Base-by-base conservation (phyloP, 768 basidiomycete species). In the Lactifluus hygrophoroides region DNA sequence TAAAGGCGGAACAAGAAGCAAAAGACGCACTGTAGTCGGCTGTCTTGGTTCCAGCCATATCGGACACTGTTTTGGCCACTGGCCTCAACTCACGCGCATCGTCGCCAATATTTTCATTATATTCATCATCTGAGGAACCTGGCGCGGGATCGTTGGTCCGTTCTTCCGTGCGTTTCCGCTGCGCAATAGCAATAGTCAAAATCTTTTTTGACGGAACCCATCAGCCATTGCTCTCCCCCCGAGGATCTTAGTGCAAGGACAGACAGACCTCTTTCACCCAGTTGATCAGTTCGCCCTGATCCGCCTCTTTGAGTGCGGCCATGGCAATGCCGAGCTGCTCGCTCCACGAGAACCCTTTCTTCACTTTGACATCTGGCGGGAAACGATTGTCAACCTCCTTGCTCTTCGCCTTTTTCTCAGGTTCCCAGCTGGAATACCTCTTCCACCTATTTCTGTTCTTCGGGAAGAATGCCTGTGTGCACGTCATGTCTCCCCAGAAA, bases 371-470 rank as follows among this genome's bases (percentile, higher is more conserved):
- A 51, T 94, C 93, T 14, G 75, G 78, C 38, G 83, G 79, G 68
- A 77, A 77, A 49, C 71, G 69, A 13, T 68, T 73, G 62, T 81
- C 80, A 50, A 69, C 69, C 49, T 75, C 72, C 40, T 67, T 66
- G 55, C 72, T 73, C 52, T 69, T 69, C 68, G 64, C 73, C 65
- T 72, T 84, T 62, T 63, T 64, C 38, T 76, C 75, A 0, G 85
- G 84, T 71, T 86, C 78, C 81, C 83, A 86, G 64, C 84, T 88
- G 8, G 89, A 90, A 68, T 79, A 88, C 65, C 83, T 81, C 71
- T 93, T 92, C 88, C 92, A 94, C 65, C 86, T 75, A 16, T 85
- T 83, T 63, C 87, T 80, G 70, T 90, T 91, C 76, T 90, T 94
- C 14, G 91, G 91, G 75, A 88, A 94, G 77, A 90, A 90, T 9